Evolutionary conservation across 2,329 filamentous ascomycete species (phyloP).

Genomic region (Clonostachys solani): DNA sequence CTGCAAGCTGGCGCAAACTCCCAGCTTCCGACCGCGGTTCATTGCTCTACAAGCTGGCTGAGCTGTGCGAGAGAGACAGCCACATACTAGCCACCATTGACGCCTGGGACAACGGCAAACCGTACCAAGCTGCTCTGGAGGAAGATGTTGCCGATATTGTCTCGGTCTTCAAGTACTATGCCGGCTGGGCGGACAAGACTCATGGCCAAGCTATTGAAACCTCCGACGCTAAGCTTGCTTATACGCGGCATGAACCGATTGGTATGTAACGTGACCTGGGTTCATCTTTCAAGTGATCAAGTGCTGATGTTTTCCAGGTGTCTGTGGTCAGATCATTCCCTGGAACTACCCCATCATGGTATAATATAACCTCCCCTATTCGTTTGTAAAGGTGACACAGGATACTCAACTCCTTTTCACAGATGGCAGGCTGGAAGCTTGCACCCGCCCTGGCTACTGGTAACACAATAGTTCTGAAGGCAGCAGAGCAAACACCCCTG

Average conservation of each 20-base stretch:
- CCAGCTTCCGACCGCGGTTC: slow-evolving; percentile 70
- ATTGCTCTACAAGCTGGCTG: slow-evolving; percentile 71
- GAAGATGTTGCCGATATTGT: slow-evolving; percentile 64
- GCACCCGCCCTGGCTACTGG: slow-evolving; percentile 64
- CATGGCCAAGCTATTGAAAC: slow-evolving; percentile 83
- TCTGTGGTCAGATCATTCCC: slow-evolving; percentile 78
- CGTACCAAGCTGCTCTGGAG: slow-evolving; percentile 58
- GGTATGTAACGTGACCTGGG: too few relatives aligned
- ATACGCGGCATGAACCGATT: too few relatives aligned
- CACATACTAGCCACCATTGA: slow-evolving; percentile 78
- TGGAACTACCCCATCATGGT: slow-evolving; percentile 73
- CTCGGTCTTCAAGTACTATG: slow-evolving; percentile 68
- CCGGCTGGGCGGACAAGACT: slow-evolving; percentile 89
- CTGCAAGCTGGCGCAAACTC: slow-evolving; percentile 60
- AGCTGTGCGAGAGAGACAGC: slow-evolving; percentile 72
- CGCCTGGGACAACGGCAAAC: slow-evolving; percentile 73
- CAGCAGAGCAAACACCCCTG: slow-evolving; percentile 69
- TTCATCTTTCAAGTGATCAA: slow-evolving; percentile 26
- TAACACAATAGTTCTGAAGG: slow-evolving; percentile 67
- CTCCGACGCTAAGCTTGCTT: slow-evolving; percentile 17
- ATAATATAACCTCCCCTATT: too few relatives aligned
- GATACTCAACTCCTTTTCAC: too few relatives aligned
- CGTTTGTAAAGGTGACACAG: too few relatives aligned
- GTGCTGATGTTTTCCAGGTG: slow-evolving; percentile 61
- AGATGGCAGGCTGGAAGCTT: slow-evolving; percentile 75